phyloP scores from a whole-genome alignment of 495 filamentous ascomycete species.

The Aspergillus diversus region DNA sequence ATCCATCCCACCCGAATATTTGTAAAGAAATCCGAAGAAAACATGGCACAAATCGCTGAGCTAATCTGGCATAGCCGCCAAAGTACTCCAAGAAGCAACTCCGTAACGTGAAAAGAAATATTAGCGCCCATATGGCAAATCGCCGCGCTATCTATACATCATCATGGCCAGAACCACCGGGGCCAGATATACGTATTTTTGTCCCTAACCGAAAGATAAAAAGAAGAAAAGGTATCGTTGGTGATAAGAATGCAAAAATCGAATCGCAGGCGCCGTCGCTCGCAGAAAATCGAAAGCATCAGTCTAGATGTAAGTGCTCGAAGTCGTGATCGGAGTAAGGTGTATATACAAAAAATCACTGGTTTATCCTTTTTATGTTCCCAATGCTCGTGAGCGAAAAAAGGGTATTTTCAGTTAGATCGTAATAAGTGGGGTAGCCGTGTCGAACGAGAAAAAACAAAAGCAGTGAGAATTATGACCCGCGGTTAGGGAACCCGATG shows the following conservation, averaged over 20 bases:
- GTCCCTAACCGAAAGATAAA: conserved; percentile 48
- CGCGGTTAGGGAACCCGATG: conserved; percentile 48
- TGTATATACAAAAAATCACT: conserved; percentile 47
- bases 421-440: conserved; percentile 31
- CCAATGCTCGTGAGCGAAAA: conserved; percentile 37
- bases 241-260: conserved; percentile 42
- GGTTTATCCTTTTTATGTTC: conserved; percentile 37
- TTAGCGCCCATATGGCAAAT: conserved; percentile 45
- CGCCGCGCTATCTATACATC: conserved; percentile 53
- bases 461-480: conserved; percentile 44
- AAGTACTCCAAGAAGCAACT: conserved; percentile 43
- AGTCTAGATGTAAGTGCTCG: conserved; percentile 43
- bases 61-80: conserved; percentile 38
- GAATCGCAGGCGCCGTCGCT: conserved; percentile 54
- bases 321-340: conserved; percentile 43
- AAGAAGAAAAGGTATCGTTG: conserved; percentile 44
- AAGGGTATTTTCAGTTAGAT: conserved; percentile 32
- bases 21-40: conserved; percentile 37
- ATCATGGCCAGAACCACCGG: conserved; percentile 39
- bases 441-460: conserved; percentile 44
- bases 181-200: conserved; percentile 34
- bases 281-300: conserved; percentile 50
- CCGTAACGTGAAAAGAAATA: conserved; percentile 31
- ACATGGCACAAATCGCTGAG: conserved; percentile 37
- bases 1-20: conserved; percentile 44